A percentile compares a stretch with the other conserved stretches of the same genome.
Evolutionary conservation across 2,329 filamentous ascomycete genomes (phyloP).

Genomic region (Colletotrichum incanum): DNA sequence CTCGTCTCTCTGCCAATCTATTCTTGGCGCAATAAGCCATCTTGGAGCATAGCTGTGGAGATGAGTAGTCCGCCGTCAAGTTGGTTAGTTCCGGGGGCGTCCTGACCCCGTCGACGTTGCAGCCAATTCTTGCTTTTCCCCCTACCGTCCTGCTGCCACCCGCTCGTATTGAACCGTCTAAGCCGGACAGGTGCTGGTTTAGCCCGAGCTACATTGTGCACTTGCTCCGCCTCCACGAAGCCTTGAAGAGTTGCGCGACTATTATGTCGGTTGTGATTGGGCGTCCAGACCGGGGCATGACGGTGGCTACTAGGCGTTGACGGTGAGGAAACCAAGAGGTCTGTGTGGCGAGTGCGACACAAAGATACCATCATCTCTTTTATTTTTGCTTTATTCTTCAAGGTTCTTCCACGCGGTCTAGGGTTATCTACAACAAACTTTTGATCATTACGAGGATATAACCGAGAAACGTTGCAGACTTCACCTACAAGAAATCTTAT

Average conservation of each 20-base stretch:
- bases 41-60: conserved; percentile 19
- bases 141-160: background rate
- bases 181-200: background rate
- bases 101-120: conserved; percentile 30
- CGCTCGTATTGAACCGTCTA: conserved; percentile 17
- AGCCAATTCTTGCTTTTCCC: conserved; percentile 19
- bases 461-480: background rate
- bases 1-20: background rate
- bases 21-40: conserved; percentile 25
- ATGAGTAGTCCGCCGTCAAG: conserved; percentile 24
- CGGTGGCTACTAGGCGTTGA: conserved; percentile 18
- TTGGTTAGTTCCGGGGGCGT: conserved; percentile 23
- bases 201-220: conserved; percentile 8
- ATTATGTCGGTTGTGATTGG: conserved; percentile 13
- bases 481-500: background rate
- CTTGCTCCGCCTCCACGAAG: conserved; percentile 28
- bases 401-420: background rate
- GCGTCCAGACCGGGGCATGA: background rate
- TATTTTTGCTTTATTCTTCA: background rate
- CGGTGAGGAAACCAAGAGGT: conserved; percentile 30
- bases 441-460: background rate
- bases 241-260: conserved; percentile 4
- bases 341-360: conserved; percentile 21
- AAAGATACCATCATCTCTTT: background rate
- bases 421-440: no score